These are phyloP conservation scores for Termitomyces sp. DNA, from an alignment of 768 basidiomycete genomes.

Conservation along the genomic window DNA sequence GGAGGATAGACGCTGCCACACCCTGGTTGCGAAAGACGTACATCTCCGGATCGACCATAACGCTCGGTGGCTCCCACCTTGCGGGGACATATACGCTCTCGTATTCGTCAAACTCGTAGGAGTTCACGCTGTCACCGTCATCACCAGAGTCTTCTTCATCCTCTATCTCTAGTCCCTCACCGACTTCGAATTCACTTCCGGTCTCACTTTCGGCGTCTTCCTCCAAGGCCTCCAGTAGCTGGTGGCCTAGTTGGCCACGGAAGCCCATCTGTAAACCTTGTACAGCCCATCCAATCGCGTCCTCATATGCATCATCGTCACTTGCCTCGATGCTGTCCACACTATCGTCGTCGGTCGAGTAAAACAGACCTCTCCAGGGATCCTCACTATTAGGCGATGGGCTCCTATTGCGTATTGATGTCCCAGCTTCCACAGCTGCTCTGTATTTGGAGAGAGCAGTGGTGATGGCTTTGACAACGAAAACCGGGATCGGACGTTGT, in stretches of 20 bases:
- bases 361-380: slow-evolving; percentile 9
- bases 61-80: slow-evolving; percentile 57
- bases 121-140: slow-evolving; percentile 12
- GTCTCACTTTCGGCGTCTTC: slow-evolving; percentile 6
- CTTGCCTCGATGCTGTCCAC: slow-evolving; percentile 20
- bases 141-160: slow-evolving; percentile 33
- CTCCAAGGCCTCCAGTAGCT: slow-evolving; percentile 1
- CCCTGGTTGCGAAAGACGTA: slow-evolving; percentile 25
- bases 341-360: slow-evolving; percentile 18
- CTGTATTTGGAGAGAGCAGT: slow-evolving; percentile 39
- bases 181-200: slow-evolving; percentile 26
- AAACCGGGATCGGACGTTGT: slow-evolving; percentile 64
- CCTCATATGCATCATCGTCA: slow-evolving; percentile 23
- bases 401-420: slow-evolving; percentile 1
- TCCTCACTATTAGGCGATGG: slow-evolving; percentile 36
- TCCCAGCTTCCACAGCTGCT: neutral
- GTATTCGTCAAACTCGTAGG: slow-evolving; percentile 14
- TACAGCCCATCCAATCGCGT: slow-evolving; percentile 28
- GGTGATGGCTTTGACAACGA: slow-evolving; percentile 61
- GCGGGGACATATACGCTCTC: slow-evolving; percentile 36
- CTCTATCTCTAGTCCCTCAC: slow-evolving; percentile 23
- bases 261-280: slow-evolving; percentile 9
- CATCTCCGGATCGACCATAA: slow-evolving; percentile 23
- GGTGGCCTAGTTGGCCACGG: slow-evolving; percentile 2
- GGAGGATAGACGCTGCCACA: slow-evolving; percentile 18